phyloP scores from a whole-genome alignment of 306 rosid species.

The Trichosanthes cucumerina region DNA sequence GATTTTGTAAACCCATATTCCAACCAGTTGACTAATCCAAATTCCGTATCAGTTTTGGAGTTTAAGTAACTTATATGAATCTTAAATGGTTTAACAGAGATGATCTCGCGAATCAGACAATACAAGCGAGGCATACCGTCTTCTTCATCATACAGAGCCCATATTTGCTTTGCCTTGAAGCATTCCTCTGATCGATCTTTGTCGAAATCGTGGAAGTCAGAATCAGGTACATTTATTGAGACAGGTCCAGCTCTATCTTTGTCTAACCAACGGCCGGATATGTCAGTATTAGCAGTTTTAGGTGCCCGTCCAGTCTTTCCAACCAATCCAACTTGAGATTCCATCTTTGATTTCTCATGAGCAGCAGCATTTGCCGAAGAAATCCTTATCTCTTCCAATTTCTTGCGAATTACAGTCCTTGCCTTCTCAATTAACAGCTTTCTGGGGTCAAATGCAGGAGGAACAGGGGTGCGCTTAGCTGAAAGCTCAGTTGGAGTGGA shows the following conservation, averaged over 20 bases:
- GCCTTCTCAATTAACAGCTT: conserved; percentile 80
- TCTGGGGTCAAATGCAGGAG: conserved; percentile 76
- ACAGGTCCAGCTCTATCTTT: conserved; percentile 37
- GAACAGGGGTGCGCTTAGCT: conserved; percentile 39
- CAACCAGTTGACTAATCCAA: conserved; percentile 78
- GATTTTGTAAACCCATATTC: conserved; percentile 90
- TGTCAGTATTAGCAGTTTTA: conserved; percentile 23
- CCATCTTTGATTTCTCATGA: conserved; percentile 28
- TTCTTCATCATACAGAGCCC: conserved; percentile 98
- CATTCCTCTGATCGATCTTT: conserved; percentile 87
- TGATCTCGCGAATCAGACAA: conserved; percentile 85
- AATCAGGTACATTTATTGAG: conserved; percentile 72
- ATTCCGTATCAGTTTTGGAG: conserved; percentile 87
- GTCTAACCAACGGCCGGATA: conserved; percentile 36
- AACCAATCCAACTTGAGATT: conserved; percentile 30
- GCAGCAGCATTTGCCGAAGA: conserved; percentile 33
- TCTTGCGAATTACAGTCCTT: conserved; percentile 63
- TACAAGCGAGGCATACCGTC: conserved; percentile 99
- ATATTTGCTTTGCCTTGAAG: conserved; percentile 92
- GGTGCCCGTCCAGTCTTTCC: conserved; percentile 21
- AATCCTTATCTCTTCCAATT: conserved; percentile 66
- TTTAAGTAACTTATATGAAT: conserved; percentile 71
- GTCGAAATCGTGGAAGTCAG: conserved; percentile 97
- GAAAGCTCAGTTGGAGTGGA: conserved; percentile 36
- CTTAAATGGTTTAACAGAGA: conserved; percentile 77